These are phyloP conservation scores for Halophytophthora batemanensis DNA, from an alignment of 352 stramenopile genomes.

Conservation along the genomic window DNA sequence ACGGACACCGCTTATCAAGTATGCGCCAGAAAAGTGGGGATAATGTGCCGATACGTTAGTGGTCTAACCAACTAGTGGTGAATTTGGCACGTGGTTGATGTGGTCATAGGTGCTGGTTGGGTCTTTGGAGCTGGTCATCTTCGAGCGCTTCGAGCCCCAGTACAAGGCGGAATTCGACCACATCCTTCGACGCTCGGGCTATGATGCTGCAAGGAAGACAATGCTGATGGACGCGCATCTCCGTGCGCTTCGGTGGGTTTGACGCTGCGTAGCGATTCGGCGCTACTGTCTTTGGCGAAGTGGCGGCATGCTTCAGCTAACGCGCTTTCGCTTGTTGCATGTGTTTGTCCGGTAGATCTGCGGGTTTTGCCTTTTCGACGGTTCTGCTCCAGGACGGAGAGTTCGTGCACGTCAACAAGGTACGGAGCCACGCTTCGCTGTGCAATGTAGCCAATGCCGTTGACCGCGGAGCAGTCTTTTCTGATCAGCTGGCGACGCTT, in stretches of 20 bases:
- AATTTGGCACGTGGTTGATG: slow-evolving; percentile 1
- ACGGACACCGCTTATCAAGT: slow-evolving; percentile 79
- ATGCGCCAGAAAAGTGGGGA: background rate
- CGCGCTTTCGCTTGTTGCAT: background rate
- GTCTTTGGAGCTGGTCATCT: slow-evolving; percentile 82
- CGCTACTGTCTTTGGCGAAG: background rate
- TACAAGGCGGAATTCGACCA: slow-evolving; percentile 57
- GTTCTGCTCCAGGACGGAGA: slow-evolving; percentile 76
- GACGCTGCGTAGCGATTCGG: slow-evolving; percentile 3
- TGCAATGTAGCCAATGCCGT: background rate
- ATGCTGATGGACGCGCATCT: slow-evolving; percentile 81
- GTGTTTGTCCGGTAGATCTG: slow-evolving; percentile 29
- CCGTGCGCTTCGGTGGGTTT: slow-evolving; percentile 43
- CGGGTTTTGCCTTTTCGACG: slow-evolving; percentile 70
- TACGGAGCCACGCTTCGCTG: slow-evolving; percentile 13
- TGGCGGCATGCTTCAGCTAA: background rate
- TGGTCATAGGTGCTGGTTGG: slow-evolving; percentile 54
- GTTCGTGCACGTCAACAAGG: slow-evolving; percentile 85
- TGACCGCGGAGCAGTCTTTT: background rate
- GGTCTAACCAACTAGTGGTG: background rate
- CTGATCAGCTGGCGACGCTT: background rate
- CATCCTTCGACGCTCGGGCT: slow-evolving; percentile 59
- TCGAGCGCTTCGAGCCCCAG: slow-evolving; percentile 69
- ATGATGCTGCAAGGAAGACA: slow-evolving; percentile 54
- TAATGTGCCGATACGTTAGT: background rate